These are phyloP conservation scores for Colletotrichum sp. DNA, from an alignment of 2,329 filamentous ascomycete species.

Conservation along the genomic window DNA sequence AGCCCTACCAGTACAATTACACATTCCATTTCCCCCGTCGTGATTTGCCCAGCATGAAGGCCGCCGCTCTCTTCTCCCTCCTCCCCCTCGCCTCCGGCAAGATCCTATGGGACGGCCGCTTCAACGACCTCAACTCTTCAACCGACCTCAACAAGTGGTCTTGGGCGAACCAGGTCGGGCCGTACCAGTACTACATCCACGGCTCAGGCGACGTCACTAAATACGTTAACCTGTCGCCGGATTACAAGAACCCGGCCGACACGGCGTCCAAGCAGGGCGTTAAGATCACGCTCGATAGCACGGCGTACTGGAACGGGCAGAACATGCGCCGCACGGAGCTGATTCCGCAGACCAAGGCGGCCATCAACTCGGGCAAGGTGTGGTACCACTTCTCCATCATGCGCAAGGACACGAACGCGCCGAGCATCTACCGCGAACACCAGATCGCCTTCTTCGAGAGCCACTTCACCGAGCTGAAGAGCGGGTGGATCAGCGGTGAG, in stretches of 20 bases:
- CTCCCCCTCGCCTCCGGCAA: conserved; percentile 8
- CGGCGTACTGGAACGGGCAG: conserved; percentile 74
- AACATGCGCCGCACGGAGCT: conserved; percentile 76
- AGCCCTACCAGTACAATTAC: background rate
- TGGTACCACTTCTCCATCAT: conserved; percentile 77
- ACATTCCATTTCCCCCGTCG: background rate
- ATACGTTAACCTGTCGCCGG: conserved; percentile 66
- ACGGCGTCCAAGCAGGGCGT: conserved; percentile 65
- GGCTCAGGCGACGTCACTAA: conserved; percentile 58
- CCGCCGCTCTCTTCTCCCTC: background rate
- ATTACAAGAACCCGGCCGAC: conserved; percentile 71
- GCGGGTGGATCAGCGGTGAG: conserved; percentile 61
- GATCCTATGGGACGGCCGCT: conserved; percentile 69
- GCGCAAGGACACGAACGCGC: conserved; percentile 63
- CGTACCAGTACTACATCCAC: conserved; percentile 81
- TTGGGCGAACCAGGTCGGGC: conserved; percentile 70
- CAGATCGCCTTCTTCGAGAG: conserved; percentile 69
- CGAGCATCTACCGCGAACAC: conserved; percentile 68
- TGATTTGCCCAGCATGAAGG: conserved; percentile 1
- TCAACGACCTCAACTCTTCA: conserved; percentile 63
- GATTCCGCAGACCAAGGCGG: conserved; percentile 71
- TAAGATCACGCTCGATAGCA: conserved; percentile 69
- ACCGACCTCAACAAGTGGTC: conserved; percentile 66
- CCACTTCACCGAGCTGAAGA: conserved; percentile 79
- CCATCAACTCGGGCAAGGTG: conserved; percentile 70